These are phyloP conservation scores for Quercus parvula DNA, from an alignment of 306 rosid genomes.

Conservation along the genomic window DNA sequence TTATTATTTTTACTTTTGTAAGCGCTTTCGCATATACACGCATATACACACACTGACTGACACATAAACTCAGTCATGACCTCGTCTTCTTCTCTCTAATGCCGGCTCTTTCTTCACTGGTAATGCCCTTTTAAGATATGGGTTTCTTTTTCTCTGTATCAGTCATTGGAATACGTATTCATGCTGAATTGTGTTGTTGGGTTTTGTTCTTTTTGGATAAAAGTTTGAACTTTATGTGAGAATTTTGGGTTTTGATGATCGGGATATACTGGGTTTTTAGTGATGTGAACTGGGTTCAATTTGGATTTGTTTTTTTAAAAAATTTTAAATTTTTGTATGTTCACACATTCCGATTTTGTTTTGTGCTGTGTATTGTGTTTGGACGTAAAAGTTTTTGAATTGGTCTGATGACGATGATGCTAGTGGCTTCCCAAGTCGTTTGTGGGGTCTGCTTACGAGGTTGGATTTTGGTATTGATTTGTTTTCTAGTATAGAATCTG, in stretches of 20 bases:
- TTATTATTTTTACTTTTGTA: too few species aligned
- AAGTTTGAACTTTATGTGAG: not conserved
- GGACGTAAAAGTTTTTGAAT: not conserved
- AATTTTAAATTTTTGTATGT: not conserved
- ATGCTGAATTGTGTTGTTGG: not conserved
- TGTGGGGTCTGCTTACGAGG: constrained; percentile 10
- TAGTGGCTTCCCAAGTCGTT: not conserved
- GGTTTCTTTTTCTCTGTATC: not conserved
- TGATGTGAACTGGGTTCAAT: constrained; percentile 8
- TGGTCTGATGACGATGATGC: not conserved
- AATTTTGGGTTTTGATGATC: constrained; percentile 21
- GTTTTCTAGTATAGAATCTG: not conserved
- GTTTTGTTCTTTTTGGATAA: not conserved
- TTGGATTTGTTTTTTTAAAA: not conserved
- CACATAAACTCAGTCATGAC: not conserved
- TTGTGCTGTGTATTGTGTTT: not conserved
- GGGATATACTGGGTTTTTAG: constrained; percentile 14
- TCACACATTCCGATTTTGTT: constrained; percentile 1
- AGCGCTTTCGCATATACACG: too few species aligned
- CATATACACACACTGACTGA: too few species aligned
- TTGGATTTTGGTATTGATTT: constrained; percentile 13
- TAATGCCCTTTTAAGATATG: constrained; percentile 11
- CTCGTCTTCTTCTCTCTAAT: not conserved
- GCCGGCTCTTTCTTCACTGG: constrained; percentile 11
- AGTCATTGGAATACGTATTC: constrained; percentile 20